Evolutionary conservation across 2,329 filamentous ascomycete species (phyloP), one percentile per base, ranked within the genome.

Genomic region (Coniochaeta prunicola): DNA sequence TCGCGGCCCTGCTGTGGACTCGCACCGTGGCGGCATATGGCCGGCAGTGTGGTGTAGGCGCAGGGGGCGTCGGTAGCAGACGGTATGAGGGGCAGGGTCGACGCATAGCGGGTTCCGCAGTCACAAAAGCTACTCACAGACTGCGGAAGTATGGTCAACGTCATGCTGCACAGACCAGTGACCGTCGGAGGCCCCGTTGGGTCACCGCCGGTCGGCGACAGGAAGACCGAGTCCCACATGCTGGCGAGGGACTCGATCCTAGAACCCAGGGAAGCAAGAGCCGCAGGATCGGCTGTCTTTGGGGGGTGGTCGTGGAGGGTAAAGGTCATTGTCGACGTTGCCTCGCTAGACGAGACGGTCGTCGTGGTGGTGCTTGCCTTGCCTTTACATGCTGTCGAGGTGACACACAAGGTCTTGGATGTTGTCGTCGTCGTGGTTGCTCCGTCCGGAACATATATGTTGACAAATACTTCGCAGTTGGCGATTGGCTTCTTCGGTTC

Each of bases 351-450:
- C 15, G 53, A 31, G 26, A 33, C 26, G 24, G 53, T 55, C n/a
- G 53, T 55, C 30, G 53, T 55, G 6, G 53, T 55, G n/a, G 53
- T 55, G 53, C 53, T 19, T 13, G 33, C 53, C 30, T 55, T 55
- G 24, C n/a, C 30, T 12, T 31, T 33, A n/a, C 53, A 55, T 33
- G 19, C 53, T 7, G 53, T 55, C 24, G 53, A 31, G n/a, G 53
- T 55, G 53, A 33, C 9, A 33, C 53, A 55, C 10, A 33, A n/a
- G 7, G 53, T 55, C 53, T 33, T 17, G 9, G 36, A n/a, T 40
- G 9, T 9, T 12, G 53, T 55, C 31, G 53, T 55, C n/a, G 9
- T 55, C 10, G 53, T 55, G 30, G 26, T 55, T 30, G 33, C 15
- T 10, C 53, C 53, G 13, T 55, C 28, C 13, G 53, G 53, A 4